Percentiles rank a stretch among this genome's conserved stretches.
Evolutionary conservation across 768 basidiomycete species (phyloP).

Genomic region (Mycena belliarum): DNA sequence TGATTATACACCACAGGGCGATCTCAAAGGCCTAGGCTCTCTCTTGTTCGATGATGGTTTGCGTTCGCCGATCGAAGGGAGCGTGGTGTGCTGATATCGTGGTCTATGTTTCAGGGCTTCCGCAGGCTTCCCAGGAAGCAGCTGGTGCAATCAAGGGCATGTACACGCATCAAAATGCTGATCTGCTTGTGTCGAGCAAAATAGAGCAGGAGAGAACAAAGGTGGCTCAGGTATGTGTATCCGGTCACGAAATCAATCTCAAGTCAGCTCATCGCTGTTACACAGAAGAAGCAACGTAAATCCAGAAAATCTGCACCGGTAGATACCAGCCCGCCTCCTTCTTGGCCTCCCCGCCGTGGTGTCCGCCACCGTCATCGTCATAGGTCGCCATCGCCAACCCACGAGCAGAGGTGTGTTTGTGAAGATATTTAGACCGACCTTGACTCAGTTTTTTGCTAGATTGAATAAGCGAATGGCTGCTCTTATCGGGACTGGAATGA

Average conservation of each 20-base stretch:
- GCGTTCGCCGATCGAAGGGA: conserved; percentile 13
- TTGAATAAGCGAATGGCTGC: conserved; percentile 57
- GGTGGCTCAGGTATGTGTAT: conserved; percentile 45
- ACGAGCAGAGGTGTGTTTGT: conserved; percentile 38
- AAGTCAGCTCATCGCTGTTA: background rate
- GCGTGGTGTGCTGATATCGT: background rate
- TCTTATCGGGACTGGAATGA: conserved; percentile 61
- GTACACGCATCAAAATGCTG: conserved; percentile 77
- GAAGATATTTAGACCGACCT: background rate
- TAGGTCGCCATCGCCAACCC: no score
- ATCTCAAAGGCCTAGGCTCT: conserved; percentile 59
- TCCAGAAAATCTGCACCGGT: conserved; percentile 15
- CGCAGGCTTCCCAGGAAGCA: conserved; percentile 30
- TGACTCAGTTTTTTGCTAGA: conserved; percentile 34
- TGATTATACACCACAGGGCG: conserved; percentile 37
- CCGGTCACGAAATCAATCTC: background rate
- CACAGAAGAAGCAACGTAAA: conserved; percentile 36
- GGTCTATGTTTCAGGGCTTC: conserved; percentile 38
- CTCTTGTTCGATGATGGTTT: conserved; percentile 73
- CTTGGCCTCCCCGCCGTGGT: conserved; percentile 18
- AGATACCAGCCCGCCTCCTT: background rate
- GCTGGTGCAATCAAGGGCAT: conserved; percentile 57
- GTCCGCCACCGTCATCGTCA: no score
- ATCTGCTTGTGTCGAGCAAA: conserved; percentile 63
- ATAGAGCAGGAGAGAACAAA: conserved; percentile 68